Evolutionary conservation across 2,329 filamentous ascomycete species (phyloP).

Genomic region (Emergomyces orientalis): DNA sequence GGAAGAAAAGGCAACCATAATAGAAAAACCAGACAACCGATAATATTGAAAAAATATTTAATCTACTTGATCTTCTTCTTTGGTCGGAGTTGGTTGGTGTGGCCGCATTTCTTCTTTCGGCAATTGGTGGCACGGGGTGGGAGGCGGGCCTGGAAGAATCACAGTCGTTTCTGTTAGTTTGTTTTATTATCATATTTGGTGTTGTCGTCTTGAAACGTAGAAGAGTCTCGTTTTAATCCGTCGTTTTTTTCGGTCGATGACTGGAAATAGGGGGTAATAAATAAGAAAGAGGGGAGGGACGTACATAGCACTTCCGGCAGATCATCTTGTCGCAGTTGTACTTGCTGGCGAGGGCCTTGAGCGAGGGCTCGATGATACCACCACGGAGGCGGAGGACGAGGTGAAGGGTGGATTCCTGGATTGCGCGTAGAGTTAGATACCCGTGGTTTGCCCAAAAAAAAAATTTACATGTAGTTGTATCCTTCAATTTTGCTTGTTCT

Average conservation of each 20-base stretch:
- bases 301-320: conserved; percentile 99
- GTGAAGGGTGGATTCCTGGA: conserved; percentile 55
- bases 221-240: too few relatives aligned
- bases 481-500: neutral
- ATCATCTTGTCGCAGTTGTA: conserved; percentile 99
- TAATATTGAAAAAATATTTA: conserved; percentile 4
- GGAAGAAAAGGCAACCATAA: neutral
- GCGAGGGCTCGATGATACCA: conserved; percentile 48
- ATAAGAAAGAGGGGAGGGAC: conserved; percentile 30
- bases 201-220: neutral
- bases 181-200: neutral
- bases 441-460: neutral
- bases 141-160: conserved; percentile 55
- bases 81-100: conserved; percentile 99
- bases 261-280: neutral
- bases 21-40: neutral
- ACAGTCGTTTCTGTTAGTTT: neutral
- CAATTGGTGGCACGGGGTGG: conserved; percentile 99
- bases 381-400: conserved; percentile 53
- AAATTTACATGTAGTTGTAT: neutral
- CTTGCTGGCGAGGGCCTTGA: conserved; percentile 62
- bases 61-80: conserved; percentile 99
- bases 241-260: neutral
- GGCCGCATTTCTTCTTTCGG: conserved; percentile 99
- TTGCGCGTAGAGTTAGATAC: neutral